Conservation (phyloP, 345 rosid genomes). For the Rhizophora mangle region DNA sequence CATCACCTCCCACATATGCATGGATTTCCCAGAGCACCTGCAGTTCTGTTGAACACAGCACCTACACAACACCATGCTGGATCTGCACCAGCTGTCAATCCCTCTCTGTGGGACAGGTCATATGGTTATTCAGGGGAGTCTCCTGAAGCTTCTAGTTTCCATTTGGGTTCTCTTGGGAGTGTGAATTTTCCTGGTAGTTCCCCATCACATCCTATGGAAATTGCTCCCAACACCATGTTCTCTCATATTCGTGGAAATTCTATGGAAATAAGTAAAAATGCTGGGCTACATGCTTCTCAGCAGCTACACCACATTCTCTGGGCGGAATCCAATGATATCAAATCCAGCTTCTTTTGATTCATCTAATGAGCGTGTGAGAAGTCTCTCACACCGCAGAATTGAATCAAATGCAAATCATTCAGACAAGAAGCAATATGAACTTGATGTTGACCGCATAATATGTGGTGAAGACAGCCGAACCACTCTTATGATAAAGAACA, state of each 20-base stretch:
- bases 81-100: slow-evolving; percentile 31
- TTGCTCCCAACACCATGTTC: slow-evolving; percentile 55
- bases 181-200: slow-evolving; percentile 59
- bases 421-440: slow-evolving; percentile 85
- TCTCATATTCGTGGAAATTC: slow-evolving; percentile 59
- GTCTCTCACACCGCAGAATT: slow-evolving; percentile 53
- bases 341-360: slow-evolving; percentile 55
- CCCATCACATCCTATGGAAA: slow-evolving; percentile 63
- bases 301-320: slow-evolving; percentile 75
- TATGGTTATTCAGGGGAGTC: slow-evolving; percentile 61
- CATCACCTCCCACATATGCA: slow-evolving; percentile 60
- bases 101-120: slow-evolving; percentile 64
- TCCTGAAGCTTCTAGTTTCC: slow-evolving; percentile 71
- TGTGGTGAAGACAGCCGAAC: slow-evolving; percentile 81
- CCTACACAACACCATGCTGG: slow-evolving; percentile 60
- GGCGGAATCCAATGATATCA: slow-evolving; percentile 60
- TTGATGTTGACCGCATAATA: slow-evolving; percentile 75
- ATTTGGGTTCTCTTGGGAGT: slow-evolving; percentile 67
- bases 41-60: slow-evolving; percentile 58
- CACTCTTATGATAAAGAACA: slow-evolving; percentile 92
- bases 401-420: slow-evolving; percentile 57
- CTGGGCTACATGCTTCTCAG: slow-evolving; percentile 61
- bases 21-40: slow-evolving; percentile 62
- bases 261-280: slow-evolving; percentile 53
- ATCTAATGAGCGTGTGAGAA: slow-evolving; percentile 71